Base-by-base conservation (phyloP, 495 filamentous ascomycete species). In the Neurospora sp. region DNA sequence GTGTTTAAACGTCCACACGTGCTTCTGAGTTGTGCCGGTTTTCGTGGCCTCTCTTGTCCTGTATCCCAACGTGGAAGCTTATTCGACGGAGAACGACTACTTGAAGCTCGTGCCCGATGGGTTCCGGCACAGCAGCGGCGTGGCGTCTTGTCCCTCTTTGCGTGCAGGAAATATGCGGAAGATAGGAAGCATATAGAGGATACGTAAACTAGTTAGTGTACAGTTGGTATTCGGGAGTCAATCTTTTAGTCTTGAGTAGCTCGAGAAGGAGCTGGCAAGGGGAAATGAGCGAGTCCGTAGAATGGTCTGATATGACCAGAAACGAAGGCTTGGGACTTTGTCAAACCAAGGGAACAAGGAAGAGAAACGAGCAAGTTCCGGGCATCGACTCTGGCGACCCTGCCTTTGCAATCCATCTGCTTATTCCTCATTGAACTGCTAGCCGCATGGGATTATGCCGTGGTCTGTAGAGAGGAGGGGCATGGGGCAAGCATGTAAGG, bases 391-490 rank as follows among this genome's bases (percentile, higher is more conserved):
- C 35, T 35, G 54, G 54, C 54, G 54, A 62, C 54, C 27, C 54
- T 62, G 14, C 5, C 27, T 62, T 62, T 62, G 27, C 54, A 62
- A 62, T 62, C 54, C 54, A 62, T 62, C 27, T 69, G 72, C 75
- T 72, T 72, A 73, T 73, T 76, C 72, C 76, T 72, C 76, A 71
- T 77, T 76, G 71, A 71, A 77, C 73, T 71, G 66, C 69, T 71
- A 69, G 72, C 76, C 75, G 76, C 76, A 77, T 74, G 74, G 69
- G 70, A 76, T 73, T 70, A 70, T 77, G 74, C 54, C 54, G 76
- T 75, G 72, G 76, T 74, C 75, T 77, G 74, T 70, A 69, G 41
- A 39, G 59, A 74, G 70, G 71, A 70, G 59, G 42, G 70, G 74
- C 46, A 69, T 75, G 75, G 71, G 71, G 74, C 20, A 74, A 72